Evolutionary conservation across 202 grass and related monocot genomes (phyloP).

Genomic region (Panicum hallii): DNA sequence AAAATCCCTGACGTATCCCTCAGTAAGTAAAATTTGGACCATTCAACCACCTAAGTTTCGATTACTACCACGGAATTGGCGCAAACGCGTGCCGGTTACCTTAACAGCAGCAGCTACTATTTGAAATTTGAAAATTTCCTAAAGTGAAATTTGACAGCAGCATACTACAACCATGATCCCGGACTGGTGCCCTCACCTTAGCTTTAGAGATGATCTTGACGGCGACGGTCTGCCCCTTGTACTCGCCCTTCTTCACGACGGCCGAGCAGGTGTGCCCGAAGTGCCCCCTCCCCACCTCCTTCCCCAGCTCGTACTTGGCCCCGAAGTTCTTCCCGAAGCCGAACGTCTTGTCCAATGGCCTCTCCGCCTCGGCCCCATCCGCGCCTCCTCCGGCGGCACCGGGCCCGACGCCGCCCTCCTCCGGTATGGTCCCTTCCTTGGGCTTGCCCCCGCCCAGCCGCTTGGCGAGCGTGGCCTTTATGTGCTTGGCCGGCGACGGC

Average conservation of each 20-base stretch:
- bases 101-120: background rate
- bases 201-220: slow-evolving; percentile 99
- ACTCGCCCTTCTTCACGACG: slow-evolving; percentile 86
- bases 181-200: slow-evolving; percentile 64
- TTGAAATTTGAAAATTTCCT: slow-evolving; percentile 28
- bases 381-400: slow-evolving; percentile 1
- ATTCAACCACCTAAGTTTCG: slow-evolving; percentile 5
- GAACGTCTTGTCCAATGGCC: slow-evolving; percentile 89
- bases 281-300: slow-evolving; percentile 96
- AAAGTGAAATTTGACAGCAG: slow-evolving; percentile 25
- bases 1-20: background rate
- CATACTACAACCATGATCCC: background rate
- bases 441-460: slow-evolving; percentile 68
- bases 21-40: background rate
- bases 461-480: slow-evolving; percentile 86
- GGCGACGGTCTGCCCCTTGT: slow-evolving; percentile 80
- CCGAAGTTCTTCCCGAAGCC: slow-evolving; percentile 91
- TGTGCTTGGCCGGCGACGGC: slow-evolving; percentile 92
- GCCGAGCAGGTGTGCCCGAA: slow-evolving; percentile 95
- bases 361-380: slow-evolving; percentile 59
- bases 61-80: slow-evolving; percentile 35
- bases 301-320: slow-evolving; percentile 93
- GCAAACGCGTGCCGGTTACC: background rate
- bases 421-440: slow-evolving; percentile 87
- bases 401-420: slow-evolving; percentile 57